Evolutionary conservation across 305 asterid species (phyloP).

Genomic region (Coffea humblotiana): DNA sequence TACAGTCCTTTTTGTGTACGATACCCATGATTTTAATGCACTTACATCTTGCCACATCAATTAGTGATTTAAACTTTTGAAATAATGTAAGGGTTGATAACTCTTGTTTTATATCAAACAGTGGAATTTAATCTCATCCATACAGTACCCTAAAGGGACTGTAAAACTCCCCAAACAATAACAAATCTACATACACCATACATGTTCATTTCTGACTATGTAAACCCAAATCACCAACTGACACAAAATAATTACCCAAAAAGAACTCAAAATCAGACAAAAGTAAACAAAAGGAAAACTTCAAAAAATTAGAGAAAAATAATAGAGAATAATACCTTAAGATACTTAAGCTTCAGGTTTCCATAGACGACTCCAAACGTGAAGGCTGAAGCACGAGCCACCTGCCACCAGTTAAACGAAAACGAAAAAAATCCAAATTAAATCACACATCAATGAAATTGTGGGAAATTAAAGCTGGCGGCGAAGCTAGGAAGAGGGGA

Average conservation of each 20-base stretch:
- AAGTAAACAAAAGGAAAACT: not conserved
- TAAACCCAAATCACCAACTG: not conserved
- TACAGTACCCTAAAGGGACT: too few relatives aligned
- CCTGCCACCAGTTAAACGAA: conserved; percentile 38
- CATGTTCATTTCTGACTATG: not conserved
- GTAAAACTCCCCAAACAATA: not conserved
- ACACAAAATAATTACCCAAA: not conserved
- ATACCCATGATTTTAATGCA: too few relatives aligned
- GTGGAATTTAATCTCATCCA: too few relatives aligned
- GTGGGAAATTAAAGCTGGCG: not conserved
- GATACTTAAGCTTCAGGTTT: conserved; percentile 67
- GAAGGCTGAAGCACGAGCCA: conserved; percentile 83
- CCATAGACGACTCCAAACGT: conserved; percentile 77
- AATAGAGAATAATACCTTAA: conserved; percentile 46
- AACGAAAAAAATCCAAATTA: not conserved
- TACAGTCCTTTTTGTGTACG: too few relatives aligned
- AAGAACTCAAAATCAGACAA: not conserved
- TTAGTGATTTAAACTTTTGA: too few relatives aligned
- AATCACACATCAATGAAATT: not conserved
- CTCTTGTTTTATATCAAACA: too few relatives aligned
- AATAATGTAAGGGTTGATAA: too few relatives aligned
- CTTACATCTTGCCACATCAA: too few relatives aligned
- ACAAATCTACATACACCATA: not conserved
- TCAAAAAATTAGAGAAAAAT: not conserved
- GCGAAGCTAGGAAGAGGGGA: conserved; percentile 16